Base-by-base conservation (phyloP, 2,329 filamentous ascomycete genomes). In the Decorospora gaudefroyi region DNA sequence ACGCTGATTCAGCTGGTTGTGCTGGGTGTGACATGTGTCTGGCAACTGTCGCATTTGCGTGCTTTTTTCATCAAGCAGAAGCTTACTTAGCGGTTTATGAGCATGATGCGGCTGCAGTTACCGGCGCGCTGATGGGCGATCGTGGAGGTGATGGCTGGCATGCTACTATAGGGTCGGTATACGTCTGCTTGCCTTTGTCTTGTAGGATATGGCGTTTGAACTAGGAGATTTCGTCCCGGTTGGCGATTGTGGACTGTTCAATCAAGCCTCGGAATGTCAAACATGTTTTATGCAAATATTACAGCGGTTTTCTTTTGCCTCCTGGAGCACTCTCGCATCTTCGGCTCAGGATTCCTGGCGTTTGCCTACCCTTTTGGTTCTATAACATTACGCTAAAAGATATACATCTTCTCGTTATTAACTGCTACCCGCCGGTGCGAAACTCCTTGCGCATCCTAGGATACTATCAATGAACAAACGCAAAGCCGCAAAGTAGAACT, bases 51-150 rank as follows among this genome's bases (percentile, higher is more conserved):
- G 40, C 92, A 99, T 74, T 81, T 99, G 62, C 83, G 93, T 60
- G 87, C 88, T 32, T 99, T 99, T 82, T 99, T 99, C 78, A 99
- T 99, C 79, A 99, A 99, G 82, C 92, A 97, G 78, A 99, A 99
- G 81, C 84, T 99, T 71, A 97, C 93, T 48, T 99, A 83, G 74
- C 36, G 39, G n/a, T n/a, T n/a, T n/a, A n/a, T n/a, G n/a, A n/a
- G 29, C 21, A 26, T 10, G 32, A 28, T 23, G 31, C n/a, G n/a
- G n/a, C n/a, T n/a, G n/a, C n/a, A n/a, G n/a, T 18, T 22, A 22
- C 23, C 17, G 27, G 21, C 11, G n/a, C 15, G 22, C 13, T 32
- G 31, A 33, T 15, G 36, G 13, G 22, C 19, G 29, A 42, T 32
- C 32, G 46, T 45, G 39, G 34, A 30, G 12, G 51, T 46, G 47